These are phyloP conservation scores for Zygotorulaspora chibaensis DNA, from an alignment of 805 yeast species.

Conservation along the genomic window DNA sequence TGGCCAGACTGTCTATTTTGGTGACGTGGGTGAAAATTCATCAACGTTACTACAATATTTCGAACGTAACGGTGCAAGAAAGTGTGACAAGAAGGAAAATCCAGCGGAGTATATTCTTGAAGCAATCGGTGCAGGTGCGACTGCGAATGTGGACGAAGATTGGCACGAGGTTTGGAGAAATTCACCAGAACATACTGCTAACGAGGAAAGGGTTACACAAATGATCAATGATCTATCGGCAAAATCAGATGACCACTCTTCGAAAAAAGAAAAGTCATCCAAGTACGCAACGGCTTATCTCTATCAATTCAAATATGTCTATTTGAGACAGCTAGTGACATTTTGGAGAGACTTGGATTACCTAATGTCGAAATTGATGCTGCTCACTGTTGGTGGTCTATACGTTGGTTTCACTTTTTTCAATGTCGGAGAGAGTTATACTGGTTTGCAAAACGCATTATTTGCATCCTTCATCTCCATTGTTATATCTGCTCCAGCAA, in stretches of 20 bases:
- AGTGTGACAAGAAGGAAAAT: conserved; percentile 44
- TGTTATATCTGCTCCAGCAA: conserved; percentile 49
- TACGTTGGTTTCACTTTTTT: conserved; percentile 72
- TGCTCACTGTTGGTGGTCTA: conserved; percentile 48
- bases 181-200: conserved; percentile 36
- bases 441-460: conserved; percentile 57
- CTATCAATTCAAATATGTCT: conserved; percentile 42
- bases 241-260: conserved; percentile 6
- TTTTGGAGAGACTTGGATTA: conserved; percentile 62
- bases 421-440: conserved; percentile 47
- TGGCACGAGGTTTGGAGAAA: conserved; percentile 60
- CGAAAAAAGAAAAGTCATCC: conserved; percentile 4
- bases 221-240: conserved; percentile 28
- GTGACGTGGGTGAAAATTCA: conserved; percentile 39
- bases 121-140: conserved; percentile 45
- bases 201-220: conserved; percentile 31
- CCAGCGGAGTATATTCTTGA: conserved; percentile 45
- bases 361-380: conserved; percentile 53
- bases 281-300: conserved; percentile 39
- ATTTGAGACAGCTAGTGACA: conserved; percentile 38
- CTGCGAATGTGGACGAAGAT: conserved; percentile 43
- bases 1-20: conserved; percentile 43
- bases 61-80: conserved; percentile 62
- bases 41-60: conserved; percentile 52
- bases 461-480: conserved; percentile 57